These are phyloP conservation scores for Fimicolochytrium jonesii DNA, from an alignment of 192 early-diverging fungal genomes.

Conservation along the genomic window DNA sequence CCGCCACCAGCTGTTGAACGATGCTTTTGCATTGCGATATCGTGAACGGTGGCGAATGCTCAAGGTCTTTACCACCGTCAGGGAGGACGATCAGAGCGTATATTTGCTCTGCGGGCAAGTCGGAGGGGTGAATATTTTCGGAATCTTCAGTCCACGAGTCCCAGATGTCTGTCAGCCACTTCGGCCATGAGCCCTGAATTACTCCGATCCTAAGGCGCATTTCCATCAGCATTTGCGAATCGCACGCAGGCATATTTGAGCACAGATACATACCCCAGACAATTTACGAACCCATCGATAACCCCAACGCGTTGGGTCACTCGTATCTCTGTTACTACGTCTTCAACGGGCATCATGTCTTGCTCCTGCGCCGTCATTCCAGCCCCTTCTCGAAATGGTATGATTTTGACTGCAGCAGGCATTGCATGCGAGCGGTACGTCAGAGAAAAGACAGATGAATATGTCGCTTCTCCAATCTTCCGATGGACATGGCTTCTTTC, in stretches of 20 bases:
- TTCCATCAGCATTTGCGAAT: not conserved
- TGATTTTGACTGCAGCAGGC: constrained; percentile 71
- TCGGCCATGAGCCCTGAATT: constrained; percentile 64
- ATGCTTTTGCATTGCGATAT: constrained; percentile 47
- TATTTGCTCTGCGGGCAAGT: constrained; percentile 45
- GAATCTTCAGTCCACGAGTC: constrained; percentile 63
- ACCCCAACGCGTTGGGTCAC: constrained; percentile 50
- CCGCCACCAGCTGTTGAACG: constrained; percentile 64
- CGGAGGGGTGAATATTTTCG: constrained; percentile 70
- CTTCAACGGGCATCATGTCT: constrained; percentile 45
- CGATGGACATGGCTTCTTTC: not conserved
- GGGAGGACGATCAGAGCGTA: constrained; percentile 70
- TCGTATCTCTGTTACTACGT: constrained; percentile 62
- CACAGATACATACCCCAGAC: constrained; percentile 17
- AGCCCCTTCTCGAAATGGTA: constrained; percentile 63
- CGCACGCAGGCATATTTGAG: not conserved
- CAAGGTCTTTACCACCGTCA: constrained; percentile 72
- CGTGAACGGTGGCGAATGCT: constrained; percentile 44
- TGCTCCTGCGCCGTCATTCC: not conserved
- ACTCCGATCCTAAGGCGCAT: constrained; percentile 54
- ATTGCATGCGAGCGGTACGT: constrained; percentile 5
- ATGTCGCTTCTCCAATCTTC: constrained; percentile 86
- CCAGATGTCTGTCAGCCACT: constrained; percentile 64
- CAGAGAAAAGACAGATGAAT: constrained; percentile 71
- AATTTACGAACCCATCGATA: constrained; percentile 27